Percentiles rank a stretch among this genome's conserved stretches.
phyloP scores from a whole-genome alignment of 2,329 filamentous ascomycete species.

The Lachnellula willkommii region DNA sequence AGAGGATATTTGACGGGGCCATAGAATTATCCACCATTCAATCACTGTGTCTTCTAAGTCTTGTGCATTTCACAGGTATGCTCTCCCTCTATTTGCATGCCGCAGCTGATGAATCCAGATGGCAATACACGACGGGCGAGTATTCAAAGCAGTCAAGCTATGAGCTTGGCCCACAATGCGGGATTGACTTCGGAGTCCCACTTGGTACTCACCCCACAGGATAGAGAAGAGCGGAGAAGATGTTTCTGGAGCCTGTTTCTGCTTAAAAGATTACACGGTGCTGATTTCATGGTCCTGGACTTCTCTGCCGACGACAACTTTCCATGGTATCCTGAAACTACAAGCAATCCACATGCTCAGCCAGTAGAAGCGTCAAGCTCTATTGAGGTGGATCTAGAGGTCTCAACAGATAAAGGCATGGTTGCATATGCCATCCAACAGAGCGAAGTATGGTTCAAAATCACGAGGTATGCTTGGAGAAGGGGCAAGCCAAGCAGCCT shows the following conservation, averaged over 20 bases:
- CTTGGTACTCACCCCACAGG: conserved; percentile 8
- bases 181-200: conserved; percentile 37
- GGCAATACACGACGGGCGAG: conserved; percentile 41
- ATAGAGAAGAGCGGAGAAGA: conserved; percentile 29
- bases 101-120: conserved; percentile 28
- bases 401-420: conserved; percentile 36
- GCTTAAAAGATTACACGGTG: conserved; percentile 31
- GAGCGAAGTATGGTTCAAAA: conserved; percentile 44
- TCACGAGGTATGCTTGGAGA: conserved; percentile 41
- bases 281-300: conserved; percentile 37
- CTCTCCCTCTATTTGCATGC: not conserved
- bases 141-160: conserved; percentile 40
- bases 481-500: conserved; percentile 39
- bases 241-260: conserved; percentile 33
- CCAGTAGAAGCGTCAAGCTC: not conserved
- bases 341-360: conserved; percentile 16
- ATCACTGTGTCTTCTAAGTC: conserved; percentile 34
- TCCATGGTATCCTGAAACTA: conserved; percentile 37
- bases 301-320: conserved; percentile 33
- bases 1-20: conserved; percentile 32
- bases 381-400: conserved; percentile 15
- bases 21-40: conserved; percentile 38
- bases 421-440: conserved; percentile 41
- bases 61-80: conserved; percentile 36
- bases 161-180: conserved; percentile 41